phyloP scores from a whole-genome alignment of 2,329 filamentous ascomycete genomes.

The Ceratocystis huliohia region DNA sequence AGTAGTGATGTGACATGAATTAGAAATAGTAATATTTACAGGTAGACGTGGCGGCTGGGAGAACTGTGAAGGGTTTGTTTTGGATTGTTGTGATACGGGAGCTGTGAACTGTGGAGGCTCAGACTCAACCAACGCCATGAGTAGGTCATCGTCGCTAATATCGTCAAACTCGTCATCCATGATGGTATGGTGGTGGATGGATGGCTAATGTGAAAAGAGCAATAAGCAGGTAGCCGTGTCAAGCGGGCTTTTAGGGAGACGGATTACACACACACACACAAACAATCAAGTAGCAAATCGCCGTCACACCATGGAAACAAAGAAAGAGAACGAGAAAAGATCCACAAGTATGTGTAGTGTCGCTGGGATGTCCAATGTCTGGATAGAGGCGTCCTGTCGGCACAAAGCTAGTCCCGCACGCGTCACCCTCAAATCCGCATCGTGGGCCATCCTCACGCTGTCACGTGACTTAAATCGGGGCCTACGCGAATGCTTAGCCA shows the following conservation, averaged over 20 bases:
- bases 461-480: slow-evolving; percentile 3
- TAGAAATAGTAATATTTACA: too few species aligned
- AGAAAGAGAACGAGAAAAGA: too few species aligned
- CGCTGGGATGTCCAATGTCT: too few species aligned
- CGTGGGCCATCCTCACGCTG: background rate
- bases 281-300: too few species aligned
- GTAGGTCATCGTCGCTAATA: slow-evolving; percentile 53
- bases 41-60: background rate
- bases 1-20: too few species aligned
- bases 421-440: background rate
- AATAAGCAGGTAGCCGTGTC: background rate
- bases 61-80: background rate
- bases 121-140: slow-evolving; percentile 37
- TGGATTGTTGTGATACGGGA: background rate
- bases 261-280: too few species aligned
- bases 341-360: too few species aligned
- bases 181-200: background rate
- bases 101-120: background rate
- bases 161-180: slow-evolving; percentile 36
- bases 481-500: background rate
- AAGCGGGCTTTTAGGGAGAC: too few species aligned
- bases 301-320: too few species aligned
- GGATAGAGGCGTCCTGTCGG: too few species aligned
- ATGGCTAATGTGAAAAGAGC: too few species aligned
- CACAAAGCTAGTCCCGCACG: background rate